phyloP scores from a whole-genome alignment of 139 green algal species.

The Desmodesmus armatus region DNA sequence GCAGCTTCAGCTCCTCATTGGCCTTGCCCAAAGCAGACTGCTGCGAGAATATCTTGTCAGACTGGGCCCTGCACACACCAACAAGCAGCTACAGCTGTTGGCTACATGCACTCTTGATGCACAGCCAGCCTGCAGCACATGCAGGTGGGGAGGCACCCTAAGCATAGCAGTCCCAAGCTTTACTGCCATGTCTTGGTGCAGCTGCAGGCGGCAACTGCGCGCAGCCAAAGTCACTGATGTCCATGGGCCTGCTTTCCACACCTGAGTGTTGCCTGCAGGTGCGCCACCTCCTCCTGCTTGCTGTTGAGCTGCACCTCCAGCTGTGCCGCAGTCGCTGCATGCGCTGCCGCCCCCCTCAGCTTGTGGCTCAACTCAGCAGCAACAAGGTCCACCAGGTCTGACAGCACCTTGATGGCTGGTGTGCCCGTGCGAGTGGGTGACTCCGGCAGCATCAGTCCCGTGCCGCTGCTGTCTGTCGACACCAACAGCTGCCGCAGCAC shows the following conservation, averaged over 20 bases:
- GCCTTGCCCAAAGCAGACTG: constrained; percentile 27
- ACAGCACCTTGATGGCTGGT: constrained; percentile 12
- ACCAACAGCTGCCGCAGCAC: constrained; percentile 45
- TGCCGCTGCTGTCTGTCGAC: constrained; percentile 8
- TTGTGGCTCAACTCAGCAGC: constrained; percentile 37
- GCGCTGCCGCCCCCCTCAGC: neutral
- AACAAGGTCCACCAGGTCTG: constrained; percentile 14
- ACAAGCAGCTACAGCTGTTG: neutral
- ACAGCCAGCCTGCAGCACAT: neutral
- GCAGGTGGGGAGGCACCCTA: neutral
- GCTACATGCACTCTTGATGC: neutral
- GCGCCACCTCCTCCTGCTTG: constrained; percentile 36
- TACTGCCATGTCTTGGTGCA: neutral
- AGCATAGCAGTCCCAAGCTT: neutral
- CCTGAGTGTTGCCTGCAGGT: constrained; percentile 31
- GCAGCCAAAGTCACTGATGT: neutral
- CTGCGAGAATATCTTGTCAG: constrained; percentile 42
- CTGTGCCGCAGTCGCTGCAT: neutral
- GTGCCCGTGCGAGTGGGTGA: neutral
- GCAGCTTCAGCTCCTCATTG: constrained; percentile 20
- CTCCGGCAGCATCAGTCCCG: neutral
- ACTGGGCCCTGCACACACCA: constrained; percentile 23
- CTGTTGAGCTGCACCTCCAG: constrained; percentile 28
- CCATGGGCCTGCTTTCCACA: neutral
- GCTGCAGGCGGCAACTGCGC: neutral